phyloP scores from a whole-genome alignment of 2,329 filamentous ascomycete species.

The Cordyceps tenuipes region DNA sequence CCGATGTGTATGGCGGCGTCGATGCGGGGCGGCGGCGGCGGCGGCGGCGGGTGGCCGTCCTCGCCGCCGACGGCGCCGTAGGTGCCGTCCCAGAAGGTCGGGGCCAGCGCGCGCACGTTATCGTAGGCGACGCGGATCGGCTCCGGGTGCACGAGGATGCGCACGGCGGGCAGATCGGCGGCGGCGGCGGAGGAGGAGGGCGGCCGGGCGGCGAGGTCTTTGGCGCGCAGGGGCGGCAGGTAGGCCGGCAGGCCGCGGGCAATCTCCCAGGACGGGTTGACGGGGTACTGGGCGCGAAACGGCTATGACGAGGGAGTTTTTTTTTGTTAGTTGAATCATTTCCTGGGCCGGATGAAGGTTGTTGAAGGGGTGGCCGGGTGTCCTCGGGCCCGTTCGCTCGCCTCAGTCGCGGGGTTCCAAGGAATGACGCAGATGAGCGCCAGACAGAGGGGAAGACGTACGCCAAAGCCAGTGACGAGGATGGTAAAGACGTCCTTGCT shows the following conservation, averaged over 20 bases:
- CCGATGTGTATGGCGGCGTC: constrained; percentile 72
- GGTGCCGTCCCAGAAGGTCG: constrained; percentile 47
- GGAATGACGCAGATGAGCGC: neutral
- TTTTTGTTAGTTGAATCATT: too few species aligned
- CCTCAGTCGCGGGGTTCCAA: neutral
- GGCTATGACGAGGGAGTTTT: constrained; percentile 41
- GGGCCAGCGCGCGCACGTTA: constrained; percentile 54
- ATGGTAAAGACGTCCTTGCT: constrained; percentile 45
- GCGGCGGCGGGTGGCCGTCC: constrained; percentile 5
- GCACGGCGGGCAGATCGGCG: constrained; percentile 38
- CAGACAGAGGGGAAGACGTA: constrained; percentile 28
- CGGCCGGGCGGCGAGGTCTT: constrained; percentile 24
- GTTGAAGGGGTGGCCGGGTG: neutral
- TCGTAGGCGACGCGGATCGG: constrained; percentile 66
- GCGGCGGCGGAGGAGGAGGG: constrained; percentile 12
- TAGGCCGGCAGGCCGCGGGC: constrained; percentile 57
- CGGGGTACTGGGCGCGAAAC: constrained; percentile 61
- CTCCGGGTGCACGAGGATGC: constrained; percentile 55
- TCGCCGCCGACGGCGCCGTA: constrained; percentile 19
- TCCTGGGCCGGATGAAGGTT: too few species aligned
- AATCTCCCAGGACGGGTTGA: constrained; percentile 79
- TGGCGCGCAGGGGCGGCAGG: constrained; percentile 44
- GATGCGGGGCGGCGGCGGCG: constrained; percentile 30
- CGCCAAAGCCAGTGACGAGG: constrained; percentile 54
- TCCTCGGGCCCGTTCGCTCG: neutral